Evolutionary conservation across 306 rosid genomes (phyloP).

Genomic region (Quercus dentata): DNA sequence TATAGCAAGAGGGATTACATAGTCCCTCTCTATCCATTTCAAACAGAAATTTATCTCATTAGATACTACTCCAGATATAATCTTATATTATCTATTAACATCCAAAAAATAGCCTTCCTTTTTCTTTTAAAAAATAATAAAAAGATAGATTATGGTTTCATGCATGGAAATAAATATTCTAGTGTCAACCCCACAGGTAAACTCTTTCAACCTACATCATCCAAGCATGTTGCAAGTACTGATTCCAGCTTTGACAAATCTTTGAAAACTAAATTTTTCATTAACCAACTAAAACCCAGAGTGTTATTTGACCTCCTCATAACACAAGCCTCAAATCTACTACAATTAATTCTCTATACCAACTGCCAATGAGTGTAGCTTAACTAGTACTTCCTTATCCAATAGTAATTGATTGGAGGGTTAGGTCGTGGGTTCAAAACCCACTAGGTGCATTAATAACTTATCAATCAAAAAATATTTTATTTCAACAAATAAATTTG

Average conservation of each 20-base stretch:
- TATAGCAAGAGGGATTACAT: background rate
- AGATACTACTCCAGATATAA: too few relatives aligned
- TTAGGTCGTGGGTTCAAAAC: too few relatives aligned
- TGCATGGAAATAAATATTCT: background rate
- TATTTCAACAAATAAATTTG: background rate
- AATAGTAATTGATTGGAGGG: too few relatives aligned
- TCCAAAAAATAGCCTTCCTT: too few relatives aligned
- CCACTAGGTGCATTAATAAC: too few relatives aligned
- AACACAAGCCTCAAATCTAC: background rate
- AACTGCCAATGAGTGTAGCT: too few relatives aligned
- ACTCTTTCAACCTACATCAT: background rate
- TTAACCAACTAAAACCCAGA: background rate
- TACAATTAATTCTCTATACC: background rate
- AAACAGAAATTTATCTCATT: background rate
- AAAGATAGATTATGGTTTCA: background rate
- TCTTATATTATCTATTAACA: too few relatives aligned
- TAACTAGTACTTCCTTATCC: too few relatives aligned
- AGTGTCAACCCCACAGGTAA: background rate
- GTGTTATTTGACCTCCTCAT: background rate
- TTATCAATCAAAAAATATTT: too few relatives aligned
- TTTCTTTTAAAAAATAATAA: too few relatives aligned
- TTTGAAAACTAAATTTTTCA: background rate
- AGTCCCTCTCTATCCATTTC: background rate
- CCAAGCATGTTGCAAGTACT: background rate
- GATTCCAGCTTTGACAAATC: background rate